These are phyloP conservation scores for Alternaria triticimaculans DNA, from an alignment of 2,329 filamentous ascomycete species.

Conservation along the genomic window DNA sequence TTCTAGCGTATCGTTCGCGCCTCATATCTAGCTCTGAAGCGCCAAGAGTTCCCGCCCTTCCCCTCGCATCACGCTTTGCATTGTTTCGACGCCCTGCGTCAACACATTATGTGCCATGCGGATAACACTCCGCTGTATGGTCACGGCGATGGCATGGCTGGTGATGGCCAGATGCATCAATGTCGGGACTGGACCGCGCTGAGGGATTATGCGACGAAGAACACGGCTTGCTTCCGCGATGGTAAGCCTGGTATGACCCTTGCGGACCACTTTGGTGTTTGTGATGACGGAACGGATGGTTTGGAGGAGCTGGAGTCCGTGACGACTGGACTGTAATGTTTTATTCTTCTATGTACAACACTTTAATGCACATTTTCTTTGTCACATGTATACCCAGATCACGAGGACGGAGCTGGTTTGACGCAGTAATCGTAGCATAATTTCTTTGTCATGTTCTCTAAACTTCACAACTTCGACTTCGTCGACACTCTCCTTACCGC, in stretches of 20 bases:
- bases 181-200: slow-evolving; percentile 22
- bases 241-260: slow-evolving; percentile 8
- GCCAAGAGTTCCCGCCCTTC: slow-evolving; percentile 9
- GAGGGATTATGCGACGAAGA: slow-evolving; percentile 22
- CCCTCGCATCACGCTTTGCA: slow-evolving; percentile 11
- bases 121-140: slow-evolving; percentile 26
- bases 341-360: not conserved
- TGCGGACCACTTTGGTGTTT: slow-evolving; percentile 7
- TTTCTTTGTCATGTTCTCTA: not conserved
- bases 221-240: slow-evolving; percentile 38
- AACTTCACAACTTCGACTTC: no score
- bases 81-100: slow-evolving; percentile 24
- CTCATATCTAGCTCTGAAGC: not conserved
- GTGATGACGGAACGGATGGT: slow-evolving; percentile 12
- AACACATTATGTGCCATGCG: slow-evolving; percentile 27
- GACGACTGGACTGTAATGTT: not conserved
- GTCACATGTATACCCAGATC: not conserved
- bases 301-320: slow-evolving; percentile 1
- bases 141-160: slow-evolving; percentile 18
- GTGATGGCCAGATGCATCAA: slow-evolving; percentile 21
- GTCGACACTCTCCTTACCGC: no score
- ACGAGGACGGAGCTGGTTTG: no score
- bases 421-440: not conserved
- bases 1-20: slow-evolving; percentile 8
- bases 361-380: not conserved